Evolutionary conservation across 305 asterid species (phyloP), one percentile per base, ranked within the genome.

Genomic region (Euphrasia arctica): DNA sequence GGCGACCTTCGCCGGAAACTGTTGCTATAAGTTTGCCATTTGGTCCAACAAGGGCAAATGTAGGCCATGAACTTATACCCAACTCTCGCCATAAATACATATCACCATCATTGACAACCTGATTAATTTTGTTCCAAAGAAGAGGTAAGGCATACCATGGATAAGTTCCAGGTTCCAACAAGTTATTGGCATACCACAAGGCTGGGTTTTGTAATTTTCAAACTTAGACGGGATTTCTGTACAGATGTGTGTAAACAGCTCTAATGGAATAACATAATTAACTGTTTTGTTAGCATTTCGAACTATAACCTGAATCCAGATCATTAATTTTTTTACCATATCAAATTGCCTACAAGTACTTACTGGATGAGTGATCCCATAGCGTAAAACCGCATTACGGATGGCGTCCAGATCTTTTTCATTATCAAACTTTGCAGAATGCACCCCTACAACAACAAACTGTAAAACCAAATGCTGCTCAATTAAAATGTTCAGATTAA

Each of bases 41-140:
- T 60, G 98, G 98, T 65, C 94, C 94, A 60, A 93, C 85, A 74
- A 93, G 80, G 56, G 87, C 92, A 86, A 90, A 90, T 48, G 98
- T 90, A 51, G 98, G 98, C 98, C 98, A 93, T 64, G 98, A 93
- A 79, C 71, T 93, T 62, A 93, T 77, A 67, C 98, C 98, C 75
- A 93, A 69, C 79, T 88, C 96, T 67, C 92, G 65, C 98, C 98
- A 93, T 76, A 90, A 77, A 80, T 80, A 79, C 98, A 93, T 93
- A 70, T 93, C 97, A 52, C 95, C 98, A 74, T 93, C 98, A 76
- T 93, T 93, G 60, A 93, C 98, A 63, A 93, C 98, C 98, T 93
- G 77, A 54, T 68, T 39, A 39, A 68, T 51, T 51, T 14, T 60
- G 67, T 60, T 55, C 22, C 64, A 58, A 68, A 64, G 41, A 67